phyloP scores from a whole-genome alignment of 2,329 filamentous ascomycete genomes.

The Truncatella angustata region DNA sequence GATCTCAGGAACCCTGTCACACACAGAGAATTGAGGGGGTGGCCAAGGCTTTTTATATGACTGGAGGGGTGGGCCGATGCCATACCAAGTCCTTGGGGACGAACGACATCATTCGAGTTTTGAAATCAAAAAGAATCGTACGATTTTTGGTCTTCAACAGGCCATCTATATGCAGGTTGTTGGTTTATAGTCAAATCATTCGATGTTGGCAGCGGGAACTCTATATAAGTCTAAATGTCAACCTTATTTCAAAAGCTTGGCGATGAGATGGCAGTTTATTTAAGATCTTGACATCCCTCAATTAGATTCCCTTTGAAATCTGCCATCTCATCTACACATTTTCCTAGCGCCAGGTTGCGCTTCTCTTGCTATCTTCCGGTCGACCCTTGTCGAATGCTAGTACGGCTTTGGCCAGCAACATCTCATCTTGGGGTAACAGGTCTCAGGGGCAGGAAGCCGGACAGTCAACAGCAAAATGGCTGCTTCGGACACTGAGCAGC shows the following conservation, averaged over 20 bases:
- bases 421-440: too few relatives aligned
- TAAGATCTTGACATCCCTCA: conserved; percentile 1
- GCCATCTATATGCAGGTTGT: conserved; percentile 9
- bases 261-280: neutral
- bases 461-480: too few relatives aligned
- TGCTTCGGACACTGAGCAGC: too few relatives aligned
- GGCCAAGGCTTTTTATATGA: neutral
- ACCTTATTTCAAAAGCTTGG: conserved; percentile 5
- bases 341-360: too few relatives aligned
- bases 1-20: neutral
- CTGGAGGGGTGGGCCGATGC: neutral
- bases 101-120: conserved; percentile 10
- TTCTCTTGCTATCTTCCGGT: too few relatives aligned
- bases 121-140: conserved; percentile 13
- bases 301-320: too few relatives aligned
- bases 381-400: too few relatives aligned
- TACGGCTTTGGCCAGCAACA: too few relatives aligned
- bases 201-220: conserved; percentile 1
- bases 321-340: too few relatives aligned
- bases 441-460: too few relatives aligned
- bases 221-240: conserved; percentile 8
- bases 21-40: neutral
- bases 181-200: conserved; percentile 5
- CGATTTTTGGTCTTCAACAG: conserved; percentile 10
- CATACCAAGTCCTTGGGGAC: neutral